Evolutionary conservation across 164 flowering plant genomes (phyloP), one percentile per base, ranked within the genome.

Genomic region (Kalanchoe fedtschenkoi): DNA sequence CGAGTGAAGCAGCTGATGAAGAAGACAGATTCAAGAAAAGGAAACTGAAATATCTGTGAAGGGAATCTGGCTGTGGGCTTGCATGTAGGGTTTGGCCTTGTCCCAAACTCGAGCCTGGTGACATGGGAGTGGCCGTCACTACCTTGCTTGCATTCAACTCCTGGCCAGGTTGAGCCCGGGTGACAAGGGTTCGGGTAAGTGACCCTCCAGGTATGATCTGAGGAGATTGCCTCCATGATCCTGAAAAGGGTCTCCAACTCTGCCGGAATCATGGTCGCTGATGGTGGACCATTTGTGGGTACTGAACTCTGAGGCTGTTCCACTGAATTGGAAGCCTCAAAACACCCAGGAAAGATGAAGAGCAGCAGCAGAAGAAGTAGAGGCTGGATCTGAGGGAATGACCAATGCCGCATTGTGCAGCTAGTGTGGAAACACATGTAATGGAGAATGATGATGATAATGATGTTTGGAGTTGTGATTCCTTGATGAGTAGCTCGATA

Each of bases 211-310:
- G 68, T 61, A 51, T 71, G 78, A 51, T 87, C 97, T 54, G 88
- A 77, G 37, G 97, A 89, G 71, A 89, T 73, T 46, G 77, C 66
- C 6, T 89, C 95, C 97, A 89, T 87, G 70, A 89, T 78, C 57
- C 70, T 82, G 87, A 78, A 85, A 44, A 89, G 74, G 42, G 86
- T 84, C 58, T 83, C 80, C 8, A 62, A 62, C 59, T 89, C 97
- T 44, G 73, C 70, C 0, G 81, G 77, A 59, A 80, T 76, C 82
- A 87, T 80, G 0, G 73, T 5, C 21, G 21, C n/a, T n/a, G n/a
- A n/a, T n/a, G 16, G 64, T 32, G 56, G 61, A 33, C 17, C 64
- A 61, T 9, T 56, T 39, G 58, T 46, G 15, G 22, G 2, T 14
- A 53, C 26, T 65, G 68, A 24, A 9, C 39, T 37, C 39, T 4